Evolutionary conservation across 148 eudicot genomes (phyloP).

Genomic region (Fagopyrum tataricum): DNA sequence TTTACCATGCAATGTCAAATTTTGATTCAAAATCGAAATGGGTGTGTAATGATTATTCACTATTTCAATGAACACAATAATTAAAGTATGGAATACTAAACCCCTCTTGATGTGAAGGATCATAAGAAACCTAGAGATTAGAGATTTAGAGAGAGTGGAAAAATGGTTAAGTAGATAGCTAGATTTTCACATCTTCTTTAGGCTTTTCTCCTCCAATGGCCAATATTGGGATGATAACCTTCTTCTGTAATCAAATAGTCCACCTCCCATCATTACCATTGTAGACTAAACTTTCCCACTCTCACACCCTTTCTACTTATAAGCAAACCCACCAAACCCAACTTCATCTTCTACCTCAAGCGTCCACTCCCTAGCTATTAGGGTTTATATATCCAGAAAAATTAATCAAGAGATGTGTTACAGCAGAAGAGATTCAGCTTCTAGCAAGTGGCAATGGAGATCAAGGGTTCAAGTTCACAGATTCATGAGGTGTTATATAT

Average conservation of each 20-base stretch:
- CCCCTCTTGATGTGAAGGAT: slow-evolving; percentile 1
- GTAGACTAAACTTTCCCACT: neutral
- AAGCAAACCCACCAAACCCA: neutral
- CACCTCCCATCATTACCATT: slow-evolving; percentile 13
- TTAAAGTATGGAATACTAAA: neutral
- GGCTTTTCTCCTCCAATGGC: neutral
- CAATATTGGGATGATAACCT: neutral
- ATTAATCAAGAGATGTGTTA: neutral
- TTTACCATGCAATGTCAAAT: no score
- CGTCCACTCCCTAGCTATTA: neutral
- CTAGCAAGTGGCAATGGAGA: neutral
- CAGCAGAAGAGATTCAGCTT: neutral
- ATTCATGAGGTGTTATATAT: neutral
- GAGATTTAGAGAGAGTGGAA: neutral
- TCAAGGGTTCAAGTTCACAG: neutral
- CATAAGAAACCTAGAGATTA: slow-evolving; percentile 9
- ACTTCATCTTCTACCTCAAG: neutral
- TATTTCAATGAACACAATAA: neutral
- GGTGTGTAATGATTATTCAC: neutral
- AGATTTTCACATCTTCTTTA: slow-evolving; percentile 1
- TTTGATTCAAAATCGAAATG: neutral
- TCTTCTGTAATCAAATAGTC: neutral
- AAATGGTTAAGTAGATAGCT: neutral
- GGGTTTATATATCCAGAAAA: no score
- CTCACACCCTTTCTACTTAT: slow-evolving; percentile 6